These are phyloP conservation scores for Agaricales sp. DNA, from an alignment of 1,284 basidiomycete genomes.

Conservation along the genomic window DNA sequence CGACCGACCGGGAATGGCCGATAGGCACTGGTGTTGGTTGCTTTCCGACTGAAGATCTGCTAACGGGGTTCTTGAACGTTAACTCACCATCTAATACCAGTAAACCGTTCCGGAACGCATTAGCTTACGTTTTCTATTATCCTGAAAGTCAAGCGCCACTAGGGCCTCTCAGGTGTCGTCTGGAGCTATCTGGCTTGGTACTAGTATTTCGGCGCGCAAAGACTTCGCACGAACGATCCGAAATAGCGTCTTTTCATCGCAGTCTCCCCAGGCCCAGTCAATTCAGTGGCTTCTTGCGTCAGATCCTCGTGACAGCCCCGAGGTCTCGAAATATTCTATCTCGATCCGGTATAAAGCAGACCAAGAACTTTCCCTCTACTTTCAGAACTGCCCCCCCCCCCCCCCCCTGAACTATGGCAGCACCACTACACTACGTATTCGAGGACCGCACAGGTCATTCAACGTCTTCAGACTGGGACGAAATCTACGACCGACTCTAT, in stretches of 20 bases:
- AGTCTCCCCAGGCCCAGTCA: no score
- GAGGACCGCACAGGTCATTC: conserved; percentile 60
- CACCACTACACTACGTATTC: conserved; percentile 42
- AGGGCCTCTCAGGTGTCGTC: no score
- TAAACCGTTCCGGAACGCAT: no score
- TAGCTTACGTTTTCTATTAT: no score
- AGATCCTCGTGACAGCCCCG: not conserved
- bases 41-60: no score
- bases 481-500: conserved; percentile 65
- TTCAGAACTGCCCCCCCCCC: not conserved
- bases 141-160: no score
- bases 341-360: conserved; percentile 4
- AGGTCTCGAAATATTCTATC: conserved; percentile 9
- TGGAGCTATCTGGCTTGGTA: no score
- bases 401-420: not conserved
- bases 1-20: no score
- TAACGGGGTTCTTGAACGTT: no score
- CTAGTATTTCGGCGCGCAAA: no score
- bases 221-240: not conserved
- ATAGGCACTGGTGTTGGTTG: no score
- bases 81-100: no score
- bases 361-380: not conserved
- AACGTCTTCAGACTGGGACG: conserved; percentile 52
- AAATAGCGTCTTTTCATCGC: not conserved
- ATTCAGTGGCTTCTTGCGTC: not conserved